Base-by-base conservation (phyloP, 768 basidiomycete species). In the Agrocybe praecox region DNA sequence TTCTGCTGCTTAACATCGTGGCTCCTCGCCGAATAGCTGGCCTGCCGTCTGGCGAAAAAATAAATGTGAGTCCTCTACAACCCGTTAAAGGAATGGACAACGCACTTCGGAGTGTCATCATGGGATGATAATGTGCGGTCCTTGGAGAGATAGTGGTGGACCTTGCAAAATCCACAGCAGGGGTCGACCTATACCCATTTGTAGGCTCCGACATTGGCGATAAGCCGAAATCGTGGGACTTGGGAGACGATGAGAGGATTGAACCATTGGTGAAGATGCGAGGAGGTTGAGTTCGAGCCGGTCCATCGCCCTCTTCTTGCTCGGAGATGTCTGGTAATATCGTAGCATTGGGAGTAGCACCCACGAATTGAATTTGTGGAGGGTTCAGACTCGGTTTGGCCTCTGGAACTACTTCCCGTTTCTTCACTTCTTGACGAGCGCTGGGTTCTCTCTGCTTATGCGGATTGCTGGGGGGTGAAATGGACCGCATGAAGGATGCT, bases 401-500 rank as follows among this genome's bases (percentile, higher is more conserved):
- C 10, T 43, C 33, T 1, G 53, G 34, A 9, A 6, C 22, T 9
- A 46, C 46, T 19, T 43, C n/a, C 6, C 19, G 6, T 34, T 56
- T 61, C 6, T n/a, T 40, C n/a, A n/a, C 14, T 40, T 54, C 59
- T 45, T 65, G 66, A 4, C 59, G 50, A 9, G 59, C 59, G 3
- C 57, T 55, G 2, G 60, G 52, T 23, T 62, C 43, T 43, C 62
- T 46, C 29, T 61, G 63, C 22, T 62, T 65, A 49, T 62, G 65
- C 9, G 60, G 36, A 11, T 49, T 61, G 21, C 68, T 62, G 5
- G 77, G 74, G 2, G 71, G 59, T 1, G 77, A 74, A 21, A 76
- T 76, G 18, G 67, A 63, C 33, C 67, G 62, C 32, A 74, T 59
- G 58, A 78, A 59, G 24, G 66, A 62, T 1, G 67, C 66, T 8